phyloP scores from a whole-genome alignment of 345 rosid genomes.

The Citrus sp. region DNA sequence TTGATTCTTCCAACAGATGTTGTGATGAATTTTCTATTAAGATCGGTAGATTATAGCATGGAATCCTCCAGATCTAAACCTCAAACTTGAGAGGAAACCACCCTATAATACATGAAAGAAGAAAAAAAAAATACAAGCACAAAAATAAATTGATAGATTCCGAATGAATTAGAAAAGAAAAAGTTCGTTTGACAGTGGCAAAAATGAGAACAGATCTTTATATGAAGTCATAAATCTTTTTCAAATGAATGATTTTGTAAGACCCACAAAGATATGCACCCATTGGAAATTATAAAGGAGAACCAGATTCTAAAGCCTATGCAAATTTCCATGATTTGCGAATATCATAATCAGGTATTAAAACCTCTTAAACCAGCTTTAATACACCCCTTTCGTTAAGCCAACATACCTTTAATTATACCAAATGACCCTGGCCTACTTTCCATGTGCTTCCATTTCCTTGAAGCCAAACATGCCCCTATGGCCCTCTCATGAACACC shows the following conservation, averaged over 20 bases:
- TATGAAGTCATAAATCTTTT: not conserved
- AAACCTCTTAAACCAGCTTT: not conserved
- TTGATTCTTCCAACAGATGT: too few relatives aligned
- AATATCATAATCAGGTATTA: not conserved
- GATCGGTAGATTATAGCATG: too few relatives aligned
- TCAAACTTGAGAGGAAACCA: too few relatives aligned
- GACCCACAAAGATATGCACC: not conserved
- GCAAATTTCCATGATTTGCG: not conserved
- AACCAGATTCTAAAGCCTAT: not conserved
- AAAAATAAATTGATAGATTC: not conserved
- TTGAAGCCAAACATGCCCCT: not conserved
- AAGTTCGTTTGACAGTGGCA: not conserved
- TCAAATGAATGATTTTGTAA: not conserved
- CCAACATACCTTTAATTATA: not conserved
- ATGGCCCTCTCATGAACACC: not conserved
- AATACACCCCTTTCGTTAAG: not conserved
- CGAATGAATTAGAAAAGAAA: not conserved
- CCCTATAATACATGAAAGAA: too few relatives aligned
- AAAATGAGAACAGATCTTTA: not conserved
- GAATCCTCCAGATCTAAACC: too few relatives aligned
- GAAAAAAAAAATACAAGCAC: too few relatives aligned
- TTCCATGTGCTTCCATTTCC: slow-evolving; percentile 4
- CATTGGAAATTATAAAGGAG: not conserved
- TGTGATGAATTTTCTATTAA: too few relatives aligned
- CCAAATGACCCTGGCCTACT: not conserved